Evolutionary conservation across 176 grass and related monocot genomes (phyloP).

Genomic region (Rhynchospora pubera): DNA sequence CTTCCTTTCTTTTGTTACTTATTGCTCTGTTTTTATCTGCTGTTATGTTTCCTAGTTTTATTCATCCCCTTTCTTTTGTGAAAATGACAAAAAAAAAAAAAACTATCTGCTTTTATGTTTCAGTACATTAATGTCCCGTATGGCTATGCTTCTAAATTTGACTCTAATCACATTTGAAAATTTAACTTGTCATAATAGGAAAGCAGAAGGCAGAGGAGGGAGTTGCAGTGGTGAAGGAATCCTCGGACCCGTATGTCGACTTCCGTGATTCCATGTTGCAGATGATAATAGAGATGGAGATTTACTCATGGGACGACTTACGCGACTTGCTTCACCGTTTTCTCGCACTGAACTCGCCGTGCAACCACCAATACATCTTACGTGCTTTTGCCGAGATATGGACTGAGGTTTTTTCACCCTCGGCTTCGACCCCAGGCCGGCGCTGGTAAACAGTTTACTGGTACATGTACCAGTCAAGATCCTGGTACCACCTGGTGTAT

Average conservation of each 20-base stretch:
- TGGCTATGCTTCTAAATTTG: background rate
- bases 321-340: slow-evolving; percentile 71
- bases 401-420: slow-evolving; percentile 31
- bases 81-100: too few relatives aligned
- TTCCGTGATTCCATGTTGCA: slow-evolving; percentile 91
- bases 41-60: background rate
- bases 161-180: background rate
- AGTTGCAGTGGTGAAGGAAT: slow-evolving; percentile 97
- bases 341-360: slow-evolving; percentile 76
- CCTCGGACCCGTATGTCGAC: slow-evolving; percentile 65
- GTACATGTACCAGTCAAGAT: slow-evolving; percentile 40
- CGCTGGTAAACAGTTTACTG: background rate
- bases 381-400: slow-evolving; percentile 93
- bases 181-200: slow-evolving; percentile 2
- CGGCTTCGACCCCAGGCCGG: background rate
- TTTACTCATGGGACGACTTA: slow-evolving; percentile 80
- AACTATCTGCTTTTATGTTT: background rate
- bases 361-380: slow-evolving; percentile 89
- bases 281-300: slow-evolving; percentile 93
- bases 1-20: background rate
- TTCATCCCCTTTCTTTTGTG: background rate
- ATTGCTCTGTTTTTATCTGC: background rate
- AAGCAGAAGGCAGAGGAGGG: slow-evolving; percentile 16
- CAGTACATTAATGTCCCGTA: background rate
- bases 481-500: slow-evolving; percentile 65